phyloP scores from a whole-genome alignment of 176 grass and related monocot genomes.

The Echinochloa phyllopogon region DNA sequence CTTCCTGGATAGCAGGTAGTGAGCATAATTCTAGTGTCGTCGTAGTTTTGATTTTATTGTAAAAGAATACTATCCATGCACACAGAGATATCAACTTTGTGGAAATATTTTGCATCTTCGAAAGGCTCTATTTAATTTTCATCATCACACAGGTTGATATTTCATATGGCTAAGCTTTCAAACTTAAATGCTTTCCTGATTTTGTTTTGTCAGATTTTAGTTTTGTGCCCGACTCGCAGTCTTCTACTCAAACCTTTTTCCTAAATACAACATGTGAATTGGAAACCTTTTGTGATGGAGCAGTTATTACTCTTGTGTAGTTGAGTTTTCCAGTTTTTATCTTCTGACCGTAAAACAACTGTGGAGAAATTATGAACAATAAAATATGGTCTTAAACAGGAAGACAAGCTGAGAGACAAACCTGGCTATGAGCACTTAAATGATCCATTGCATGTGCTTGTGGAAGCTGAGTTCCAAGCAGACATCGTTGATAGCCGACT shows the following conservation, averaged over 20 bases:
- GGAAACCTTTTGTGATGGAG: neutral
- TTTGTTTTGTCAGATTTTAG: neutral
- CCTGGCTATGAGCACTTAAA: constrained; percentile 96
- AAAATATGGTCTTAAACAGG: constrained; percentile 50
- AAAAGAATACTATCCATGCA: neutral
- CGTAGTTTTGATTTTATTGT: neutral
- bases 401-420: constrained; percentile 94
- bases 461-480: constrained; percentile 79
- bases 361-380: constrained; percentile 25
- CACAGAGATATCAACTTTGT: neutral
- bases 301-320: neutral
- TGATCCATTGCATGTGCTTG: constrained; percentile 90
- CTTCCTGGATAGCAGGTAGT: constrained; percentile 11
- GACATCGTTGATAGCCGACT: constrained; percentile 71
- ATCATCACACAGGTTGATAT: neutral
- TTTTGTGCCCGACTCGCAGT: neutral
- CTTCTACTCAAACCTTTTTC: constrained; percentile 18
- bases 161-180: constrained; percentile 16
- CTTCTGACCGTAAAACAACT: neutral
- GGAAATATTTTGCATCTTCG: neutral
- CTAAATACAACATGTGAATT: neutral
- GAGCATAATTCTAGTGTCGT: neutral
- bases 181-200: constrained; percentile 19
- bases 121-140: constrained; percentile 11
- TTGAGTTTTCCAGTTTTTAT: constrained; percentile 10